phyloP scores from a whole-genome alignment of 257 asterid species.

The Hygrophila difformis region DNA sequence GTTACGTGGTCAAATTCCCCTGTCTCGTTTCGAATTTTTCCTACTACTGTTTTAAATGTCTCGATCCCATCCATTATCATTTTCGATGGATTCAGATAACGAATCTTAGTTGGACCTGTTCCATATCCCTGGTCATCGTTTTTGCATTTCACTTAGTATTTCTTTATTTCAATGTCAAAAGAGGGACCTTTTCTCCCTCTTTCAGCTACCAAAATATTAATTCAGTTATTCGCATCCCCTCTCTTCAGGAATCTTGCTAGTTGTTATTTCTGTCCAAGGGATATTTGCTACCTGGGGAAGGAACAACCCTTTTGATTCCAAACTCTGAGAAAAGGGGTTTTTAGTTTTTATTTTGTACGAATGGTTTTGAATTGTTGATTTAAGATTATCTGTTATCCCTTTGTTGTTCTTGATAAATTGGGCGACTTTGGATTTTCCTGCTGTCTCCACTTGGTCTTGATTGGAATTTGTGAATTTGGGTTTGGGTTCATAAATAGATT shows the following conservation, averaged over 20 bases:
- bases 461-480: conserved; percentile 28
- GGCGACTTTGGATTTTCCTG: conserved; percentile 7
- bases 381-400: conserved; percentile 11
- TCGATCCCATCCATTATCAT: conserved; percentile 16
- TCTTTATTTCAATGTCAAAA: conserved; percentile 24
- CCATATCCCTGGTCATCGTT: neutral
- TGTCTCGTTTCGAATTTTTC: conserved; percentile 16
- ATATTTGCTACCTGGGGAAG: too few species aligned
- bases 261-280: conserved; percentile 14
- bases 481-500: conserved; percentile 25
- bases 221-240: conserved; percentile 12
- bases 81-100: conserved; percentile 23
- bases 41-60: conserved; percentile 24
- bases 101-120: conserved; percentile 20
- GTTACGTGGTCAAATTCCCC: too few species aligned
- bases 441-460: conserved; percentile 19
- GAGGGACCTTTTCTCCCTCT: conserved; percentile 31
- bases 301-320: too few species aligned
- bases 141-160: conserved; percentile 5
- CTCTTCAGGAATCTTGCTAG: conserved; percentile 6
- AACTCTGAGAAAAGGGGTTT: too few species aligned
- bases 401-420: conserved; percentile 3
- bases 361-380: conserved; percentile 7
- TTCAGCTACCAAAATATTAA: conserved; percentile 10
- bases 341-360: conserved; percentile 20